Conservation (phyloP, 352 stramenopile genomes). For the Pythium rishiriense region DNA sequence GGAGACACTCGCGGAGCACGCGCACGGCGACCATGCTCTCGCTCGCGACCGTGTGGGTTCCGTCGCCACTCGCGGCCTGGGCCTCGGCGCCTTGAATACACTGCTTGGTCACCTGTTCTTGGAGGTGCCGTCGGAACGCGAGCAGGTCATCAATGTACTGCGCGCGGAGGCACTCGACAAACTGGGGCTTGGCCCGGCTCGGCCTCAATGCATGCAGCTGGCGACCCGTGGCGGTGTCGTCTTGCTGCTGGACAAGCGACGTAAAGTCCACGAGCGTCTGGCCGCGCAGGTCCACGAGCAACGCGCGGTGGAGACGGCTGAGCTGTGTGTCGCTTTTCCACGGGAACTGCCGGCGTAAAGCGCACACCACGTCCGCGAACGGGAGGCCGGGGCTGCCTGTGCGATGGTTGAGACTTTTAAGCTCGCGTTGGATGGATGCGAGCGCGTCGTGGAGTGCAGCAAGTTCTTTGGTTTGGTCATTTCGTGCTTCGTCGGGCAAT, state of each 20-base stretch:
- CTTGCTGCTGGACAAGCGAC: slow-evolving; percentile 32
- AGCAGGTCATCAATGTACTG: slow-evolving; percentile 69
- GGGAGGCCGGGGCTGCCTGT: slow-evolving; percentile 26
- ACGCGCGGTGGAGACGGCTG: slow-evolving; percentile 39
- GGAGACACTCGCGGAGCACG: slow-evolving; percentile 40
- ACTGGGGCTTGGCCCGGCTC: slow-evolving; percentile 10
- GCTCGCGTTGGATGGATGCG: slow-evolving; percentile 49
- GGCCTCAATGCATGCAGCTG: neutral
- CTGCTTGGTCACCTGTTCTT: slow-evolving; percentile 33
- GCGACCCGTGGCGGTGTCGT: slow-evolving; percentile 17
- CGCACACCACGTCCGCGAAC: slow-evolving; percentile 45
- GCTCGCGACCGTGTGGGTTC: neutral
- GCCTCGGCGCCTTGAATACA: slow-evolving; percentile 7
- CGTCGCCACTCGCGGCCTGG: neutral
- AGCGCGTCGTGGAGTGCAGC: slow-evolving; percentile 50
- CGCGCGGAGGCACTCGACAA: slow-evolving; percentile 43
- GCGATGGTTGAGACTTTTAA: slow-evolving; percentile 26
- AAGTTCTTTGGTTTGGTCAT: slow-evolving; percentile 47
- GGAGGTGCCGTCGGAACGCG: slow-evolving; percentile 43
- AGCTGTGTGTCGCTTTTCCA: slow-evolving; percentile 60
- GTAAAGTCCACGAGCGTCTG: slow-evolving; percentile 43
- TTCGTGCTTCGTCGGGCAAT: slow-evolving; percentile 45
- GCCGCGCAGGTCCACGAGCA: slow-evolving; percentile 49
- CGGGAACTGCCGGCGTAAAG: slow-evolving; percentile 50
- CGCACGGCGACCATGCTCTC: slow-evolving; percentile 49